Conservation (phyloP, 2,329 filamentous ascomycete species). For the Fusarium sp. region DNA sequence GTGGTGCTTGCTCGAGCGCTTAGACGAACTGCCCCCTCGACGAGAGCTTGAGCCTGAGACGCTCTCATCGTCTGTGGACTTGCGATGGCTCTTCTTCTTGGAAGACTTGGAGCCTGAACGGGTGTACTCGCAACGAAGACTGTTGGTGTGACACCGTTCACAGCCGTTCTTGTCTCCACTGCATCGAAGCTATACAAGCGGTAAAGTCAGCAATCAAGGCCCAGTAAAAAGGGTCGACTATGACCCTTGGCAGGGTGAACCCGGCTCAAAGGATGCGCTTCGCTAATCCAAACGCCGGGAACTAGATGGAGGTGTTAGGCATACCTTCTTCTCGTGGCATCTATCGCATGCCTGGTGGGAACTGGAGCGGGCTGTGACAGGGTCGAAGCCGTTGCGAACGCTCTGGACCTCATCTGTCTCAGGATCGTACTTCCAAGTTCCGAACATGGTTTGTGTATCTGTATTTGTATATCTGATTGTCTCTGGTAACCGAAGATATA, state of each 20-base stretch:
- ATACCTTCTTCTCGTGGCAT: slow-evolving; percentile 55
- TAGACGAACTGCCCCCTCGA: slow-evolving; percentile 38
- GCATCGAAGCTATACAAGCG: slow-evolving; percentile 49
- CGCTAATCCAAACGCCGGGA: background rate
- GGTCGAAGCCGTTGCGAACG: slow-evolving; percentile 52
- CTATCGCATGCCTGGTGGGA: slow-evolving; percentile 54
- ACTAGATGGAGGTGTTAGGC: slow-evolving; percentile 1
- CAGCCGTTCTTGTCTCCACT: slow-evolving; percentile 54
- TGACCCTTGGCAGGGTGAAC: slow-evolving; percentile 1
- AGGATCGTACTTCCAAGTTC: slow-evolving; percentile 54
- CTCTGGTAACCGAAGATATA: slow-evolving; percentile 1
- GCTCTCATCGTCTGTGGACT: slow-evolving; percentile 36
- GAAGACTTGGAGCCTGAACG: slow-evolving; percentile 49
- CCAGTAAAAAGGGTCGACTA: background rate
- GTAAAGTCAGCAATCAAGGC: slow-evolving; percentile 18
- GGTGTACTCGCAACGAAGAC: slow-evolving; percentile 51
- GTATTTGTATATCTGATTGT: slow-evolving; percentile 1
- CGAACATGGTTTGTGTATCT: slow-evolving; percentile 48
- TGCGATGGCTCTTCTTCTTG: slow-evolving; percentile 46
- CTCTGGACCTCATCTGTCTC: slow-evolving; percentile 54
- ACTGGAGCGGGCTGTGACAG: slow-evolving; percentile 52
- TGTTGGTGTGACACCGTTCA: slow-evolving; percentile 48
- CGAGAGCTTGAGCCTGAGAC: slow-evolving; percentile 35
- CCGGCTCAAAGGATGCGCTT: background rate
- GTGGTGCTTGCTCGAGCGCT: slow-evolving; percentile 36